These are phyloP conservation scores for Fraxinus sp. DNA, from an alignment of 305 asterid genomes.

Conservation along the genomic window DNA sequence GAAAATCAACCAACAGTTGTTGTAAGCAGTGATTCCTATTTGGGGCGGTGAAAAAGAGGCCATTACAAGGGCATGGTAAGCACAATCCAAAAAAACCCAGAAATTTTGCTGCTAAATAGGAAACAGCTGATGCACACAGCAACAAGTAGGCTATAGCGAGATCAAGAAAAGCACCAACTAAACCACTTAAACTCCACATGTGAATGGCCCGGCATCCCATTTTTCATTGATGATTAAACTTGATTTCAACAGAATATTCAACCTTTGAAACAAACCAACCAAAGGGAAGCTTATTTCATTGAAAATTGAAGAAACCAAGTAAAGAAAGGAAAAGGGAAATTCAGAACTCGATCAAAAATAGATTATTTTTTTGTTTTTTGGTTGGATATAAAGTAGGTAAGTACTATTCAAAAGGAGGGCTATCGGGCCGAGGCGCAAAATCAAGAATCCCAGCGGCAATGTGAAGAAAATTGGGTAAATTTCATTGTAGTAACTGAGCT, in stretches of 20 bases:
- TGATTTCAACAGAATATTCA: slow-evolving; percentile 18
- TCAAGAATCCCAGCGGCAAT: neutral
- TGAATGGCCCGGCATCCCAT: slow-evolving; percentile 63
- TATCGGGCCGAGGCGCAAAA: neutral
- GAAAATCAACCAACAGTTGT: slow-evolving; percentile 60
- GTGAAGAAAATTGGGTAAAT: neutral
- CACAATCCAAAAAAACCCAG: slow-evolving; percentile 61
- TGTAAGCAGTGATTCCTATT: slow-evolving; percentile 49
- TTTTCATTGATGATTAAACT: slow-evolving; percentile 29
- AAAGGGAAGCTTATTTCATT: neutral
- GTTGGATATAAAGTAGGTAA: neutral
- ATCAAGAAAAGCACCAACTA: slow-evolving; percentile 81
- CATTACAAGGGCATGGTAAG: slow-evolving; percentile 85
- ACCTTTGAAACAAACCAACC: slow-evolving; percentile 10
- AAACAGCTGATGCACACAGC: slow-evolving; percentile 69
- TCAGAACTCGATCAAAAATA: neutral
- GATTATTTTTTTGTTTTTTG: neutral
- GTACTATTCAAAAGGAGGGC: neutral
- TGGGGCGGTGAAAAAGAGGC: slow-evolving; percentile 37
- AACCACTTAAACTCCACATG: slow-evolving; percentile 68
- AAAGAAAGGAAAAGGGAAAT: neutral
- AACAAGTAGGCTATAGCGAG: slow-evolving; percentile 72
- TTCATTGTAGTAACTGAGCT: neutral
- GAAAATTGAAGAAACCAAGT: neutral
- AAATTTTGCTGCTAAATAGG: slow-evolving; percentile 62